phyloP scores from a whole-genome alignment of 805 yeast species.

The Pichia nakasei region DNA sequence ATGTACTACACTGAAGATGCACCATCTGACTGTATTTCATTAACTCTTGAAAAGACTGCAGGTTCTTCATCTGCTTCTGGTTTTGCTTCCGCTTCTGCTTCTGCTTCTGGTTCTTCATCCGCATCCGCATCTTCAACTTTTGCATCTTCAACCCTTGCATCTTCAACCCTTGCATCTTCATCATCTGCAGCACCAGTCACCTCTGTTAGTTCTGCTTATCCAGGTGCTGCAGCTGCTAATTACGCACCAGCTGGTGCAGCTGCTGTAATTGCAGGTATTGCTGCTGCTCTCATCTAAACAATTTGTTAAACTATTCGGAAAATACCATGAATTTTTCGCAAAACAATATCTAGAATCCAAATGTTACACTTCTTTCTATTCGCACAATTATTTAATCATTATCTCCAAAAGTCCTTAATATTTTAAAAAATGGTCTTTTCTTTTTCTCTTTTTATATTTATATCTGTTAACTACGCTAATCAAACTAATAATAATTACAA shows the following conservation, averaged over 20 bases:
- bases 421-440: too few species aligned
- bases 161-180: too few species aligned
- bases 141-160: too few species aligned
- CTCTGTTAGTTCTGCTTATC: not conserved
- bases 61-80: not conserved
- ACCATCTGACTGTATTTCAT: slow-evolving; percentile 17
- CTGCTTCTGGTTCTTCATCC: not conserved
- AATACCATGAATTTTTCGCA: too few species aligned
- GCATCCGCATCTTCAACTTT: not conserved
- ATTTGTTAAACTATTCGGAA: too few species aligned
- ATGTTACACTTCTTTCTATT: too few species aligned
- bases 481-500: too few species aligned
- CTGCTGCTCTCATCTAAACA: slow-evolving; percentile 3
- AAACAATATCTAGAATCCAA: too few species aligned
- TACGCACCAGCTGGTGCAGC: slow-evolving; percentile 4
- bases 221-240: slow-evolving; percentile 1
- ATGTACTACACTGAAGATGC: slow-evolving; percentile 19
- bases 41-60: slow-evolving; percentile 4
- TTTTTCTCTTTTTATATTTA: too few species aligned
- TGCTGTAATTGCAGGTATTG: slow-evolving; percentile 7
- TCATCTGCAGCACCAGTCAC: not conserved
- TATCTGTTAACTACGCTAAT: too few species aligned
- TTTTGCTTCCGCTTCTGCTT: not conserved
- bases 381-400: too few species aligned
- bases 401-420: too few species aligned